Evolutionary conservation across 352 stramenopile species (phyloP).

Genomic region (Phytophthora cactorum): DNA sequence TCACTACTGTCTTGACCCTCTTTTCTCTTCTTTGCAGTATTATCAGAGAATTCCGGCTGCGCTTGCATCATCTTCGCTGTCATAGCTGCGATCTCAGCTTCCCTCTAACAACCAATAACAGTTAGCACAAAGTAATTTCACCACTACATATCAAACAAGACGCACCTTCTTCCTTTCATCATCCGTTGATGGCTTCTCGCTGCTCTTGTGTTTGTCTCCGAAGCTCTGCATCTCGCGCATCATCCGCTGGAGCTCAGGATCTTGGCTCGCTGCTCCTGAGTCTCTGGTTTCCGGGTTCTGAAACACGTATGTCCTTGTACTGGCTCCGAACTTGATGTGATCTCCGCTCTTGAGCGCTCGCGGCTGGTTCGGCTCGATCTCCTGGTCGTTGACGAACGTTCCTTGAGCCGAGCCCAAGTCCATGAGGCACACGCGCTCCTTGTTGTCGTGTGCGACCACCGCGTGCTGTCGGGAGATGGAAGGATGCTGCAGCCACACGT

Average conservation of each 20-base stretch:
- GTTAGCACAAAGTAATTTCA: not conserved
- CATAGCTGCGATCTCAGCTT: conserved; percentile 76
- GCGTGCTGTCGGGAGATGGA: conserved; percentile 87
- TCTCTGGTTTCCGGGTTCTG: conserved; percentile 23
- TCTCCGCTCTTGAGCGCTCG: conserved; percentile 52
- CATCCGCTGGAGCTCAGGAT: conserved; percentile 41
- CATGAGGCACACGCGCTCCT: conserved; percentile 60
- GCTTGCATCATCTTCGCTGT: conserved; percentile 75
- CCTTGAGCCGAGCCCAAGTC: conserved; percentile 88
- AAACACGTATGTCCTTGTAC: conserved; percentile 67
- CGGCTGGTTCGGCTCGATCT: conserved; percentile 61
- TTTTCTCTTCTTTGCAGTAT: conserved; percentile 8
- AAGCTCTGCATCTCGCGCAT: conserved; percentile 61
- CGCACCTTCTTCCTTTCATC: conserved; percentile 46
- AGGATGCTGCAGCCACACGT: conserved; percentile 79
- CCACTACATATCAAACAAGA: not conserved
- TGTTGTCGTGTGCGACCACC: conserved; percentile 68
- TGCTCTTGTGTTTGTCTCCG: conserved; percentile 28
- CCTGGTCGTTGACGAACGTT: conserved; percentile 78
- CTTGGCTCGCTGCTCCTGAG: conserved; percentile 9
- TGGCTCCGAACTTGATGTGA: conserved; percentile 63
- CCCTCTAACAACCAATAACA: conserved; percentile 41
- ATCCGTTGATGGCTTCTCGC: not conserved
- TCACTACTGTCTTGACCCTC: not conserved
- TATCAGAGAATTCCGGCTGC: conserved; percentile 23